Conservation (phyloP, 169 alveolate genomes). For the Cryptosporidium bovis region DNA sequence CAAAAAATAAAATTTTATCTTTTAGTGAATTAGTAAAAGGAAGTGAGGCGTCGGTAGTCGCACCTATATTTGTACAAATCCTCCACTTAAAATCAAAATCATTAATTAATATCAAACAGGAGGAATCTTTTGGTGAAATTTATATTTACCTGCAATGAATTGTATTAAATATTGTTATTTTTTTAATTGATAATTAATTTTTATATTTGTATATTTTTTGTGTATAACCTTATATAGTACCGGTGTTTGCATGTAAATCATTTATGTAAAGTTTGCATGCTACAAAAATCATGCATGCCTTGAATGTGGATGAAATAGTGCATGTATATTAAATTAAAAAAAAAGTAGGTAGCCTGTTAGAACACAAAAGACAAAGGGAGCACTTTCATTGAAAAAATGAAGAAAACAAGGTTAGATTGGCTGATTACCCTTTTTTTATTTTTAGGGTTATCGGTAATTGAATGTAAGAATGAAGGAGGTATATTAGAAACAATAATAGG, state of each 20-base stretch:
- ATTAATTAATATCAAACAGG: conserved; percentile 39
- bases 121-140: conserved; percentile 52
- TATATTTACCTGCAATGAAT: conserved; percentile 9
- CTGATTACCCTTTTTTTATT: conserved; percentile 34
- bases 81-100: conserved; percentile 63
- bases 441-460: conserved; percentile 44
- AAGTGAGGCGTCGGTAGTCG: conserved; percentile 26
- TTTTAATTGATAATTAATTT: conserved; percentile 6
- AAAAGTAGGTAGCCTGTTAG: too few species aligned
- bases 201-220: not conserved
- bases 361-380: not conserved
- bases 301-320: conserved; percentile 58
- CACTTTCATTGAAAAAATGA: conserved; percentile 40
- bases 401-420: conserved; percentile 68
- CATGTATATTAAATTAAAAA: conserved; percentile 3
- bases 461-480: conserved; percentile 61
- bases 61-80: conserved; percentile 70
- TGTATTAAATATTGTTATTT: not conserved
- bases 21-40: conserved; percentile 27
- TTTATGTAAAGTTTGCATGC: conserved; percentile 27
- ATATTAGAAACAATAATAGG: conserved; percentile 56
- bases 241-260: conserved; percentile 8
- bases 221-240: conserved; percentile 2
- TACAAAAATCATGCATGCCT: conserved; percentile 13
- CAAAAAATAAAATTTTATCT: not conserved